A percentile compares a stretch with the other conserved stretches of the same genome.
Conservation (phyloP, 768 basidiomycete genomes). For the Lanmaoa pseudosensibilis region DNA sequence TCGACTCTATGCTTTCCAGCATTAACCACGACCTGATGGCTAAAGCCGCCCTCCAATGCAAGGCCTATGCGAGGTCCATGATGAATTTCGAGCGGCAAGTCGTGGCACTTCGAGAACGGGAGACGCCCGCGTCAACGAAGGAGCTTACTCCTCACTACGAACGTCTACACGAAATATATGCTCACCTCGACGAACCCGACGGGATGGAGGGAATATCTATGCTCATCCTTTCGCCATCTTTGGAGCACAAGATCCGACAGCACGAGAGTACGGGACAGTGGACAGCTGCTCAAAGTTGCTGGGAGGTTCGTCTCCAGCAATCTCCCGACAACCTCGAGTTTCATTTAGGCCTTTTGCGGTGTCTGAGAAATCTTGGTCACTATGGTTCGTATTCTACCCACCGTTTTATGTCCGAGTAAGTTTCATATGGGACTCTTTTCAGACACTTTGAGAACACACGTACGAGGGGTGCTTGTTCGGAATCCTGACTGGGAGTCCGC, state of each 20-base stretch:
- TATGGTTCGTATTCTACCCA: slow-evolving; percentile 68
- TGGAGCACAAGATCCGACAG: slow-evolving; percentile 96
- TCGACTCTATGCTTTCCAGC: slow-evolving; percentile 80
- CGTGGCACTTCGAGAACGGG: slow-evolving; percentile 44
- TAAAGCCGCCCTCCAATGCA: slow-evolving; percentile 90
- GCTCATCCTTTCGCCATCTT: slow-evolving; percentile 79
- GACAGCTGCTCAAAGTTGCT: slow-evolving; percentile 99
- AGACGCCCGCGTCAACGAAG: slow-evolving; percentile 45
- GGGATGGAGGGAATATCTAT: slow-evolving; percentile 98
- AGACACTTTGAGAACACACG: slow-evolving; percentile 96
- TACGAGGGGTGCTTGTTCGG: slow-evolving; percentile 82
- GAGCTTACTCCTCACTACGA: slow-evolving; percentile 63
- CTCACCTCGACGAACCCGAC: slow-evolving; percentile 94
- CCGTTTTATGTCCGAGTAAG: slow-evolving; percentile 2
- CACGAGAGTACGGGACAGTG: slow-evolving; percentile 96
- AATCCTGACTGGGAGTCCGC: slow-evolving; percentile 80
- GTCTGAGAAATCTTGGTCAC: slow-evolving; percentile 92
- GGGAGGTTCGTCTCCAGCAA: slow-evolving; percentile 93
- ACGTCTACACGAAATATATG: slow-evolving; percentile 92
- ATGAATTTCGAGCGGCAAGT: slow-evolving; percentile 94
- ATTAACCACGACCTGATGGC: slow-evolving; percentile 90
- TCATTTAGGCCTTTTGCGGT: slow-evolving; percentile 87
- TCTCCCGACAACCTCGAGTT: slow-evolving; percentile 85
- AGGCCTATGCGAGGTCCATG: slow-evolving; percentile 88
- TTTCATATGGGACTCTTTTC: not conserved